Base-by-base conservation (phyloP, 768 basidiomycete species). In the Lactarius indigo region DNA sequence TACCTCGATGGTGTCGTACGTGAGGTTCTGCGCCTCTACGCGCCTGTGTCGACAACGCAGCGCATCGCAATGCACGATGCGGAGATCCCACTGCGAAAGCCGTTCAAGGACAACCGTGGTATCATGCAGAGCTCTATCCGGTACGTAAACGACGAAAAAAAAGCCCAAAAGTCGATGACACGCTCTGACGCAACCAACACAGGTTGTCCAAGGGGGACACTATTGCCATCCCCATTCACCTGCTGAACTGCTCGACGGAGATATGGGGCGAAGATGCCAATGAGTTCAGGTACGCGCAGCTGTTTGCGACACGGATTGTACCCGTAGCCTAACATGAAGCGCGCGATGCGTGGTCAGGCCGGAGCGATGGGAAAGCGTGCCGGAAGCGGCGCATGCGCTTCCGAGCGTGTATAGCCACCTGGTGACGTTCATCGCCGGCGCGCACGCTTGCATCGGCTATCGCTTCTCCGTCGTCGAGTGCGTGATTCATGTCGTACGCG, bases 1-100 rank as follows among this genome's bases (percentile, higher is more conserved):
- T 37, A 91, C 74, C 79, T 83, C 52, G 86, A 90, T 71, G 93
- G 92, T 17, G 74, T 77, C 30, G 70, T 78, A 12, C 72, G 73
- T 8, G 76, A 77, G 61, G 44, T 69, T 8, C 70, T 78, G 13
- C 73, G 76, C n/a, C 61, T 76, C 28, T 69, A 73, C 23, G 30
- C 74, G 1, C 73, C 75, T 20, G 73, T 74, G 2, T 31, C 68
- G 1, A 57, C 55, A 50, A 75, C 73, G 2, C 56, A 69, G 30
- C 73, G 78, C 17, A 52, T 64, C 18, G 73, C 76, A 5, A 59
- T 42, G 5, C 30, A 68, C 23, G 77, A 77, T 59, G 74, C 74
- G 50, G 58, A 66, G 18, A 74, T 78, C 37, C 77, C 77, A 1
- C 68, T 78, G n/a, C 64, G 64, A 37, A 69, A 52, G 37, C 73